Base-by-base conservation (phyloP, 495 filamentous ascomycete species). In the Parmelia sp. region DNA sequence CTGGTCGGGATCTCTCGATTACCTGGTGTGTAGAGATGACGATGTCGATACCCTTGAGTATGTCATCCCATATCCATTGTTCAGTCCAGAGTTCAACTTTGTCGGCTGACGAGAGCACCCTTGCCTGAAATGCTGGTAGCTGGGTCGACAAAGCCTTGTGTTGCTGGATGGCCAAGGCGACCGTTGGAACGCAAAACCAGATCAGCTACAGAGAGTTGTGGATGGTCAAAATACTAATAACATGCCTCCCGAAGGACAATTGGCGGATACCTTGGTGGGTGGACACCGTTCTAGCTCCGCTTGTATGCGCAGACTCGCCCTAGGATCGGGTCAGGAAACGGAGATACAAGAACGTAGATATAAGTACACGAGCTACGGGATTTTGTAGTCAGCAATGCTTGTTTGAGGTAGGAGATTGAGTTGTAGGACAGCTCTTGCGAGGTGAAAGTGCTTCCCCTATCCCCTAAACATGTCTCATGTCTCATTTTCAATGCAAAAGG, bases 141-240 rank as follows among this genome's bases (percentile, higher is more conserved):
- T 91, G 82, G 3, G 71, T 70, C 31, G 75, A 71, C 36, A 97
- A 78, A 9, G 87, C 85, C 23, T 78, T 71, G 64, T 81, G 77
- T 71, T 97, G 93, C 71, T 97, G 93, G 0, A 76, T 62, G 64
- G 87, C 87, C 4, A 97, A 76, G 7, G 83, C 80, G 14, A 94
- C 85, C 9, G 88, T 94, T 8, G 92, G 92, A 0, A 86, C 84
- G 57, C 96, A 75, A 72, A 97, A 94, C 93, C 93, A 97, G 12
- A 90, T 78, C 40, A 91, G 68, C 90, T 95, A 40, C 33, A 25
- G 19, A 58, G 44, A 21, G 15, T 14, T 3, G 59, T 55, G 40
- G 68, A 58, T 29, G 36, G 1, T 21, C 57, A 31, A 53, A 58
- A 47, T 21, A 45, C 36, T 51, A 44, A 37, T 23, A 19, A 56